Conservation (phyloP, 2,329 filamentous ascomycete genomes). For the Cercospora janseana region DNA sequence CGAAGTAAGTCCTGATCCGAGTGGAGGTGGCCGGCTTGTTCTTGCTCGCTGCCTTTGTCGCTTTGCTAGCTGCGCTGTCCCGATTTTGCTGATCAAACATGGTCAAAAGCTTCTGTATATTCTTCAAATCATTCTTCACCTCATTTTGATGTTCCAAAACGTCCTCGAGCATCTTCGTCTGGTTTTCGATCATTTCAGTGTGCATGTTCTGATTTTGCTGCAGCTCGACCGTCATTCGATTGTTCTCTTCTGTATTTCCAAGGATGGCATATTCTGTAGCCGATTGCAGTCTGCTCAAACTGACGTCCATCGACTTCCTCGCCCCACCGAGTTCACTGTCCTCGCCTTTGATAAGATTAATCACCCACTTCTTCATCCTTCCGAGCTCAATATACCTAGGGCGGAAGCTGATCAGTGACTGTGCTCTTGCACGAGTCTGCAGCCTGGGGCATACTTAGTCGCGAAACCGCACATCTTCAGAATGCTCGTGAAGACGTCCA, state of each 20-base stretch:
- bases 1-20: conserved; percentile 7
- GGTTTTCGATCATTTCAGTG: conserved; percentile 11
- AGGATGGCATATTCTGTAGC: conserved; percentile 11
- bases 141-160: conserved; percentile 7
- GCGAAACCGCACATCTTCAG: conserved; percentile 12
- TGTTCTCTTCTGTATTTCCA: conserved; percentile 8
- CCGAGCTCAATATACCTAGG: conserved; percentile 9
- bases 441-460: conserved; percentile 2
- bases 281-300: conserved; percentile 1
- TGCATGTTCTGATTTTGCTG: conserved; percentile 13
- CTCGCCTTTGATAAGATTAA: conserved; percentile 11
- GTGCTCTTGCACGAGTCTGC: no score
- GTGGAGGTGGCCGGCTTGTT: conserved; percentile 9
- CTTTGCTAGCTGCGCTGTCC: not conserved
- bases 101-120: conserved; percentile 9
- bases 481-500: conserved; percentile 11
- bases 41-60: conserved; percentile 1
- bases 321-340: conserved; percentile 10
- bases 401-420: not conserved
- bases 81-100: conserved; percentile 11
- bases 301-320: conserved; percentile 11
- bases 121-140: conserved; percentile 11
- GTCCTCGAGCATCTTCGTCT: conserved; percentile 12
- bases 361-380: conserved; percentile 10
- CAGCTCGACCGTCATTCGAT: conserved; percentile 12